A percentile compares a stretch with the other conserved stretches of the same genome.
These are phyloP conservation scores for Fusarium albosuccineum DNA, from an alignment of 2,329 filamentous ascomycete genomes.

Conservation along the genomic window DNA sequence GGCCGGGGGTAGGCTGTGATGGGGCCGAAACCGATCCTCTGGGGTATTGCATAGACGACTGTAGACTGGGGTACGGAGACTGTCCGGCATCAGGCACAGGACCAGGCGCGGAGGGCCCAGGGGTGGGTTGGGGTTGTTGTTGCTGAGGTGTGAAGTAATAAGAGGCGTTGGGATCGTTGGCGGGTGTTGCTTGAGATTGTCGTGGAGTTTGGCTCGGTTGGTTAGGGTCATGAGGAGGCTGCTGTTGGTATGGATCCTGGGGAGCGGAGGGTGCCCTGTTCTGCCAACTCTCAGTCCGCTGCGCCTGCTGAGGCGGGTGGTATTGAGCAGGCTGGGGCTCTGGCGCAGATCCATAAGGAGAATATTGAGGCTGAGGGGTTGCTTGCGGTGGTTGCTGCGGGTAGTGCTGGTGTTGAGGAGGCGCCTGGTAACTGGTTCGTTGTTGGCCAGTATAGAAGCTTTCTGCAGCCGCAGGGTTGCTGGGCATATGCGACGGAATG, in stretches of 20 bases:
- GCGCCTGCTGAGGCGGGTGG: conserved; percentile 59
- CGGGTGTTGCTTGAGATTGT: conserved; percentile 45
- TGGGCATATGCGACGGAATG: conserved; percentile 68
- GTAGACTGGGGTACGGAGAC: conserved; percentile 68
- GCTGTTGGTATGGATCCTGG: conserved; percentile 49
- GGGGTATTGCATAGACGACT: conserved; percentile 61
- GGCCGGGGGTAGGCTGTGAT: conserved; percentile 50
- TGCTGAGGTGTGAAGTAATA: conserved; percentile 69
- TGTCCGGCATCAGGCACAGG: conserved; percentile 57
- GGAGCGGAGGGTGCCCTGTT: conserved; percentile 55
- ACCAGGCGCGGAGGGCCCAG: conserved; percentile 55
- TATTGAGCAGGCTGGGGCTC: conserved; percentile 59
- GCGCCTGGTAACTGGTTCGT: conserved; percentile 64
- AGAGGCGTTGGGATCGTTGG: conserved; percentile 65
- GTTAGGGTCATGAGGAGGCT: conserved; percentile 42
- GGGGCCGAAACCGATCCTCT: conserved; percentile 56
- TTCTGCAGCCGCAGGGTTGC: conserved; percentile 71
- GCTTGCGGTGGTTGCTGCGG: conserved; percentile 49
- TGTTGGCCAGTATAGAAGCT: conserved; percentile 84
- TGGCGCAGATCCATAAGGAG: conserved; percentile 57
- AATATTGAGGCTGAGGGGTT: conserved; percentile 55
- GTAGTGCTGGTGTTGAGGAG: conserved; percentile 53
- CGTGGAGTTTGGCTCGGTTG: conserved; percentile 49
- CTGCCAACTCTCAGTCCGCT: conserved; percentile 67
- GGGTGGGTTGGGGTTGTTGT: conserved; percentile 49